These are phyloP conservation scores for Plasmopara viticola DNA, from an alignment of 352 stramenopile genomes.

Conservation along the genomic window DNA sequence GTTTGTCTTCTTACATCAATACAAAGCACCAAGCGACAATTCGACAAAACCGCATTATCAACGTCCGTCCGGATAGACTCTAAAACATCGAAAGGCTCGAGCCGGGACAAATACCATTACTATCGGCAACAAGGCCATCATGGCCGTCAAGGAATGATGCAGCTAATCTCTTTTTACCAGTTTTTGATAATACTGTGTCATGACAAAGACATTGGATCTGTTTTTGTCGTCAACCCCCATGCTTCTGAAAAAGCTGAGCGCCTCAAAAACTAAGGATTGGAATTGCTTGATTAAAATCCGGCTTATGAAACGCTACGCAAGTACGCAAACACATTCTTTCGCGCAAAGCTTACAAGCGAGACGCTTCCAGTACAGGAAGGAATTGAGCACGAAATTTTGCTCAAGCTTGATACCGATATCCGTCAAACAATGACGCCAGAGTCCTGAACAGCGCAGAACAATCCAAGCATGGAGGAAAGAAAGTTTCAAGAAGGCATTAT, in stretches of 20 bases:
- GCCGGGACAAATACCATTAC: no score
- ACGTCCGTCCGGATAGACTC: no score
- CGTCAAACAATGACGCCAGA: no score
- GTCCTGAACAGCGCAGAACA: no score
- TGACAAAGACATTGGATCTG: not conserved
- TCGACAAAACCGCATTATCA: no score
- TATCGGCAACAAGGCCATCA: not conserved
- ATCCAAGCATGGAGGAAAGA: slow-evolving; percentile 12
- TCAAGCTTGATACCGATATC: not conserved
- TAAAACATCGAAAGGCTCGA: no score
- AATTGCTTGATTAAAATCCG: not conserved
- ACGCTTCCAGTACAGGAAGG: not conserved
- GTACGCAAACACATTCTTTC: not conserved
- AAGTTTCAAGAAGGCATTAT: slow-evolving; percentile 9
- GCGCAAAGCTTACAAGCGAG: not conserved
- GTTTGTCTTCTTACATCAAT: no score
- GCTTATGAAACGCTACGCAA: not conserved
- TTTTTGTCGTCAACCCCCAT: not conserved
- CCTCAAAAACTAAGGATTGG: not conserved
- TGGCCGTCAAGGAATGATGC: not conserved
- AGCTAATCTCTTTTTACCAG: not conserved
- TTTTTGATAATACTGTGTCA: not conserved
- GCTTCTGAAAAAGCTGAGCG: not conserved
- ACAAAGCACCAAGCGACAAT: no score
- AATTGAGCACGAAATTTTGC: not conserved